Percentiles rank a stretch among this genome's conserved stretches.
phyloP scores from a whole-genome alignment of 2,329 filamentous ascomycete species.

The Graphium sp. region DNA sequence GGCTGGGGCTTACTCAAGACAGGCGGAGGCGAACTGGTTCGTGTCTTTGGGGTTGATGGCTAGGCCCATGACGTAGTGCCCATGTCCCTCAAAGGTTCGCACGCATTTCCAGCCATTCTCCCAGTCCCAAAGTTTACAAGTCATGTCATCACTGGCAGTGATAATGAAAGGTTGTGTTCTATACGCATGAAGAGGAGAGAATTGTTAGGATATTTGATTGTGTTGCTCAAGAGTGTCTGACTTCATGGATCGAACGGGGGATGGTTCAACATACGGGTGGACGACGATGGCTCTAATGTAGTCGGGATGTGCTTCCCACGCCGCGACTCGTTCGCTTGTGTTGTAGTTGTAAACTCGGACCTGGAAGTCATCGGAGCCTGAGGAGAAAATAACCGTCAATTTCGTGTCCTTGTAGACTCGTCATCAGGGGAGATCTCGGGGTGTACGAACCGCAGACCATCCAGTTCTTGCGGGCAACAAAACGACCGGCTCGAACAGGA shows the following conservation, averaged over 20 bases:
- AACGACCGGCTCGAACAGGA: slow-evolving; percentile 88
- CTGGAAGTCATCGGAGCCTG: slow-evolving; percentile 85
- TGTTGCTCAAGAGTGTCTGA: too few species aligned
- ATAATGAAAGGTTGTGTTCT: slow-evolving; percentile 91
- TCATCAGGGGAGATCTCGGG: too few species aligned
- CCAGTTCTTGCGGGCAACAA: slow-evolving; percentile 98
- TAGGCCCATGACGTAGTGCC: slow-evolving; percentile 91
- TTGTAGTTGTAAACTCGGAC: slow-evolving; percentile 96
- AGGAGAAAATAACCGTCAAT: too few species aligned
- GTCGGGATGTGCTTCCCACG: slow-evolving; percentile 93
- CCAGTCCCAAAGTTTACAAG: slow-evolving; percentile 98
- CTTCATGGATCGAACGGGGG: too few species aligned
- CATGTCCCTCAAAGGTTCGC: slow-evolving; percentile 90
- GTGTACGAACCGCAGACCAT: slow-evolving; percentile 90
- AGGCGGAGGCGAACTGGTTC: slow-evolving; percentile 82
- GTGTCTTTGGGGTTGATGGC: slow-evolving; percentile 97
- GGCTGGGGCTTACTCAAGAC: slow-evolving; percentile 51
- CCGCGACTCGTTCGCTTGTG: slow-evolving; percentile 94
- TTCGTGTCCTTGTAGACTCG: too few species aligned
- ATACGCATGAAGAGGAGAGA: too few species aligned
- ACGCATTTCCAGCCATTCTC: slow-evolving; percentile 97
- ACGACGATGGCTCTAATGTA: slow-evolving; percentile 96
- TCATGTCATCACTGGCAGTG: slow-evolving; percentile 96
- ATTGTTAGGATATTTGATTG: too few species aligned
- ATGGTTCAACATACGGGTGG: too few species aligned